phyloP scores from a whole-genome alignment of 768 basidiomycete genomes.

The Boletus fagicola region DNA sequence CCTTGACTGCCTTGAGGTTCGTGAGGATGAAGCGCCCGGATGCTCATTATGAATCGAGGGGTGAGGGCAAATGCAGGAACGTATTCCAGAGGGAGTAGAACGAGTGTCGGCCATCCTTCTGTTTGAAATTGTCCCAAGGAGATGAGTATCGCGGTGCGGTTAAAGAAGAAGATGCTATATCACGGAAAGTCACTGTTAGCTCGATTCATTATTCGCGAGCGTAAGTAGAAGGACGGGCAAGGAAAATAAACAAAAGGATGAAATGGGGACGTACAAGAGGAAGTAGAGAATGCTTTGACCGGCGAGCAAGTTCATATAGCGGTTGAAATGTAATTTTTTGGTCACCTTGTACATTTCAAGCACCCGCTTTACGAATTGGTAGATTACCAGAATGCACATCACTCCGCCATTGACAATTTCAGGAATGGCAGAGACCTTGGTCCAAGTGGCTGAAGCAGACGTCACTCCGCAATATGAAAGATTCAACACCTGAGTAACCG shows the following conservation, averaged over 20 bases:
- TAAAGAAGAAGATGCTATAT: slow-evolving; percentile 8
- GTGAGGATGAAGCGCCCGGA: background rate
- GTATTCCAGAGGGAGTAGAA: slow-evolving; percentile 3
- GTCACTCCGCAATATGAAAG: slow-evolving; percentile 1
- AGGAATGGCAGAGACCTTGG: background rate
- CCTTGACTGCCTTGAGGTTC: background rate
- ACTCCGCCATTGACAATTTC: slow-evolving; percentile 1
- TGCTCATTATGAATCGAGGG: slow-evolving; percentile 11
- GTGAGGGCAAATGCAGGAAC: slow-evolving; percentile 10
- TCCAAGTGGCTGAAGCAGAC: slow-evolving; percentile 1
- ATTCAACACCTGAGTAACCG: background rate
- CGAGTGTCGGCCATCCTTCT: background rate
- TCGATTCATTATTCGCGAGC: background rate
- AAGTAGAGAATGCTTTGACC: slow-evolving; percentile 11
- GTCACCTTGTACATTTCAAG: slow-evolving; percentile 4
- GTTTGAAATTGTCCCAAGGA: slow-evolving; percentile 2
- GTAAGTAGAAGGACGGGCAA: background rate
- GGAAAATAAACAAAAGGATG: background rate
- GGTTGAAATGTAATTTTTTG: slow-evolving; percentile 7
- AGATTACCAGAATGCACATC: slow-evolving; percentile 5
- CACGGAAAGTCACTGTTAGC: background rate
- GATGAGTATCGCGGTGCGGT: slow-evolving; percentile 2
- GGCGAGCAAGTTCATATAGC: slow-evolving; percentile 6
- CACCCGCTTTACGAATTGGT: slow-evolving; percentile 1
- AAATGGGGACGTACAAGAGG: slow-evolving; percentile 7